These are phyloP conservation scores for Blechomonas ayalai DNA, from an alignment of 208 protist species.

Conservation along the genomic window DNA sequence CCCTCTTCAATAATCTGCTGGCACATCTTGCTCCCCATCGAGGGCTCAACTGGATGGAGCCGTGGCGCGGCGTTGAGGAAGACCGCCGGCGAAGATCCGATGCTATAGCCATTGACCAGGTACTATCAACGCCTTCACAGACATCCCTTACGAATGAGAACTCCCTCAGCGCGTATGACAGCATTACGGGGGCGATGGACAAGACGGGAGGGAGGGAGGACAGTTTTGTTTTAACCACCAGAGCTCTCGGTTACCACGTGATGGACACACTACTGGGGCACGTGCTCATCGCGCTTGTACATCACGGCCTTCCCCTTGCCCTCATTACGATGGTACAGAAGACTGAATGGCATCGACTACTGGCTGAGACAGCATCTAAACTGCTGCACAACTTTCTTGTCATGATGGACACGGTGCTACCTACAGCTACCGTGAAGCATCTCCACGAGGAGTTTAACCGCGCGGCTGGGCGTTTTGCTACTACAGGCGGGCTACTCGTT, in stretches of 20 bases:
- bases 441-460: conserved; percentile 76
- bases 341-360: conserved; percentile 27
- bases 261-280: conserved; percentile 71
- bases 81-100: conserved; percentile 29
- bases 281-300: conserved; percentile 57
- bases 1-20: conserved; percentile 77
- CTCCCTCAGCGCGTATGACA: conserved; percentile 13
- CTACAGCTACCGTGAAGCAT: conserved; percentile 50
- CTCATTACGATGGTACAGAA: conserved; percentile 60
- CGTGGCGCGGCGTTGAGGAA: conserved; percentile 65
- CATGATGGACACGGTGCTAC: conserved; percentile 85
- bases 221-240: conserved; percentile 73
- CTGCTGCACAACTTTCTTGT: conserved; percentile 81
- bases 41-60: conserved; percentile 46
- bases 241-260: conserved; percentile 79
- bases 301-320: conserved; percentile 81
- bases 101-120: background rate
- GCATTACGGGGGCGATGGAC: conserved; percentile 10
- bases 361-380: conserved; percentile 42
- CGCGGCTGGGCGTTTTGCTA: conserved; percentile 53
- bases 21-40: conserved; percentile 69
- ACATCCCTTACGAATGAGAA: conserved; percentile 7
- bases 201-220: conserved; percentile 4
- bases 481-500: conserved; percentile 55
- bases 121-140: background rate